A percentile compares a stretch with the other conserved stretches of the same genome.
phyloP scores from a whole-genome alignment of 2,329 filamentous ascomycete species.

The Calonectria hawksworthii region DNA sequence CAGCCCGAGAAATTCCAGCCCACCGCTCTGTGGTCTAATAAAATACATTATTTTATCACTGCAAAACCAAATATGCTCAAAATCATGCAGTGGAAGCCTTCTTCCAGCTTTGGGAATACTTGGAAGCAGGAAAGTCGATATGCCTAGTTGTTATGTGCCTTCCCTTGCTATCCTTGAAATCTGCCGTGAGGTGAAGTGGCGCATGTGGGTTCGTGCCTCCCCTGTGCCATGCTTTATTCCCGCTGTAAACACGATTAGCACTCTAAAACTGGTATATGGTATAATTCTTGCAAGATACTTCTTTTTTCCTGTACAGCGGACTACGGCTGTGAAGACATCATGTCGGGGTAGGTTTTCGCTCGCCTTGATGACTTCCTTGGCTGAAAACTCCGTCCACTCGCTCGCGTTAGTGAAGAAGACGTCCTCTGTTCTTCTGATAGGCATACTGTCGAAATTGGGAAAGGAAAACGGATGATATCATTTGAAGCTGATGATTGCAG shows the following conservation, averaged over 20 bases:
- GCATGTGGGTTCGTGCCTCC: neutral
- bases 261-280: neutral
- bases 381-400: neutral
- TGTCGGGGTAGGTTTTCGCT: neutral
- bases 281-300: neutral
- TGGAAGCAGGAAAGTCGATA: neutral
- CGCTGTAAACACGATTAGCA: neutral
- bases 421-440: neutral
- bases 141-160: neutral
- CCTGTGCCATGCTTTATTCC: neutral
- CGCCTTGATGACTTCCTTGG: neutral
- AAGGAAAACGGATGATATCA: neutral
- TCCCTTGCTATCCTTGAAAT: neutral
- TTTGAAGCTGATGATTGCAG: neutral
- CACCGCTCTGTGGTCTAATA: neutral
- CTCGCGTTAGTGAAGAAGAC: neutral
- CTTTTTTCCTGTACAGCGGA: neutral
- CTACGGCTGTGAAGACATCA: neutral
- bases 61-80: neutral
- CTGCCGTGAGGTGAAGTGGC: neutral
- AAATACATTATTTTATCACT: neutral
- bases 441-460: neutral
- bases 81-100: neutral
- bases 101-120: neutral
- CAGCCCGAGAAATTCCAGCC: neutral